Conservation (phyloP, 2,329 filamentous ascomycete species). For the Colletotrichum lupini region DNA sequence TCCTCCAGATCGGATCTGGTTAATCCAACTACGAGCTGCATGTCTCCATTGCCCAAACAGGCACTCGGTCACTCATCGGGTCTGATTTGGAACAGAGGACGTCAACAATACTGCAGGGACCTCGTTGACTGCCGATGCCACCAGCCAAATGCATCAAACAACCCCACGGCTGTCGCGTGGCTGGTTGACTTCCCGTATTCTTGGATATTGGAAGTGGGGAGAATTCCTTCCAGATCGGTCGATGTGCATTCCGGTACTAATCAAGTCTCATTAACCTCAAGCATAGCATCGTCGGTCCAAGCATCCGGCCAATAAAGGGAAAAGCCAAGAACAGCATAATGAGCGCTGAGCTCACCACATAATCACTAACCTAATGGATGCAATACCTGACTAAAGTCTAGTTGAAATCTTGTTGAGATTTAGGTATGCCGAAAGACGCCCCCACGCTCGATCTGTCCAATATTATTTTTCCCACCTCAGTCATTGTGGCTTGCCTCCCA, state of each 20-base stretch:
- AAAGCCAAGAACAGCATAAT: too few species aligned
- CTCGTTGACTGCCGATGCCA: neutral
- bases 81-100: neutral
- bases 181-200: neutral
- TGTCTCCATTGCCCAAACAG: neutral
- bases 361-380: too few species aligned
- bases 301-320: accelerated
- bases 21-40: neutral
- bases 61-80: neutral
- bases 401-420: too few species aligned
- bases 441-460: too few species aligned
- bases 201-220: neutral
- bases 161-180: neutral
- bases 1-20: neutral
- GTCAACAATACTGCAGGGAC: neutral
- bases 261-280: neutral
- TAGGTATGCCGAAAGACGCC: too few species aligned
- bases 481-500: too few species aligned
- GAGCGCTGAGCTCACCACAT: too few species aligned
- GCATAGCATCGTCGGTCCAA: neutral
- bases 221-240: neutral
- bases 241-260: neutral
- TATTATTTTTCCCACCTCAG: too few species aligned
- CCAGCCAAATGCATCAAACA: neutral
- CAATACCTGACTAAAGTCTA: too few species aligned